phyloP scores from a whole-genome alignment of 164 flowering plant genomes.

The Nymphaea thermarum region DNA sequence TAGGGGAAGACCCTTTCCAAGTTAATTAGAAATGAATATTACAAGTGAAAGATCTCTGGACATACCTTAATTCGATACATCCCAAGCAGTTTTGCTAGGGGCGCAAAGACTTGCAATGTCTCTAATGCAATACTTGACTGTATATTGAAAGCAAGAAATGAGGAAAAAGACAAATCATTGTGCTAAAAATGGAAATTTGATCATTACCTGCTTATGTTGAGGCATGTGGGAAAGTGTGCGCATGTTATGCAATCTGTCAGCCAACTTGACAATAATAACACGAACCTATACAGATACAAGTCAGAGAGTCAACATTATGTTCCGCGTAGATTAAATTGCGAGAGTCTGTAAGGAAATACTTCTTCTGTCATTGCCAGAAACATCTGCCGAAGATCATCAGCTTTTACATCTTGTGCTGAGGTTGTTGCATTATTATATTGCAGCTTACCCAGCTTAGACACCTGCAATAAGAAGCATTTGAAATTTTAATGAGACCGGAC shows the following conservation, averaged over 20 bases:
- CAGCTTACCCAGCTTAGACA: conserved; percentile 91
- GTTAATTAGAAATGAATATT: neutral
- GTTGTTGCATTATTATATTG: conserved; percentile 50
- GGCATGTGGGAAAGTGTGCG: conserved; percentile 98
- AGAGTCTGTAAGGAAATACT: conserved; percentile 20
- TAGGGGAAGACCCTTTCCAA: too few species aligned
- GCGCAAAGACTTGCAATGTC: conserved; percentile 98
- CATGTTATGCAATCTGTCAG: conserved; percentile 98
- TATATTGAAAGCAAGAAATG: conserved; percentile 5
- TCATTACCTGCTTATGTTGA: conserved; percentile 79
- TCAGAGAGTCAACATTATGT: neutral
- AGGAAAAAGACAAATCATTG: neutral
- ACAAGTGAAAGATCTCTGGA: neutral
- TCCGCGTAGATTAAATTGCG: neutral
- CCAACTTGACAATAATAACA: conserved; percentile 95
- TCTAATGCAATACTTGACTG: conserved; percentile 91
- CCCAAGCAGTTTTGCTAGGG: conserved; percentile 88
- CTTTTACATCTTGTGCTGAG: conserved; percentile 92
- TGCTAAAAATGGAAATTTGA: conserved; percentile 1
- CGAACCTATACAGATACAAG: conserved; percentile 55
- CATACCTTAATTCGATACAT: conserved; percentile 96
- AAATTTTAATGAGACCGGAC: neutral
- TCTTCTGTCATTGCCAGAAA: conserved; percentile 98
- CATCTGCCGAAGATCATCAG: conserved; percentile 96
- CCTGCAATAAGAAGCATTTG: conserved; percentile 29